phyloP scores from a whole-genome alignment of 768 basidiomycete species.

The Serendipita indica region DNA sequence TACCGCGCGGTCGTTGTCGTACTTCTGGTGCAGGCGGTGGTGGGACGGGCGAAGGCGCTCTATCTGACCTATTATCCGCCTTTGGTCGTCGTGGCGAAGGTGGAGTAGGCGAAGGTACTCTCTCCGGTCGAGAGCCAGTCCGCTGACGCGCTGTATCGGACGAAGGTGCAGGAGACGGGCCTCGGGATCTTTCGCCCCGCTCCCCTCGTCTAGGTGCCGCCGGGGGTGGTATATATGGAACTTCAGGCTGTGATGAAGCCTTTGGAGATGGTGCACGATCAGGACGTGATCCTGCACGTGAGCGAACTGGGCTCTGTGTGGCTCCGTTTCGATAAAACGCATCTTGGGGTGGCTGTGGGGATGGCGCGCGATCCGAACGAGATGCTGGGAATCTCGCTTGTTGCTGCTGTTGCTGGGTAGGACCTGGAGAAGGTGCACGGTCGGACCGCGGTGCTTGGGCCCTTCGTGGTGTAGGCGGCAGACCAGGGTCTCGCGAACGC shows the following conservation, averaged over 20 bases:
- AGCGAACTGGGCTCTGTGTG: neutral
- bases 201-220: too few relatives aligned
- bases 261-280: conserved; percentile 20
- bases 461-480: neutral
- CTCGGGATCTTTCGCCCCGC: too few relatives aligned
- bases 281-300: neutral
- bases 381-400: neutral
- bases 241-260: conserved; percentile 9
- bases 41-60: neutral
- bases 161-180: too few relatives aligned
- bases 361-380: conserved; percentile 14
- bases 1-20: neutral
- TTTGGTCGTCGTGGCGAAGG: too few relatives aligned
- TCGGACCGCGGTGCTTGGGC: neutral
- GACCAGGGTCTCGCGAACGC: neutral
- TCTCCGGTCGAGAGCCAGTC: neutral
- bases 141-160: conserved; percentile 10
- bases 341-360: conserved; percentile 18
- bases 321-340: neutral
- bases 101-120: neutral
- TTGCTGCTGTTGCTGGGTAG: neutral
- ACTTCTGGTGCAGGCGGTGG: neutral
- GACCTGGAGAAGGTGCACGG: neutral
- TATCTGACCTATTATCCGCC: neutral
- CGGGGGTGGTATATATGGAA: conserved; percentile 12